phyloP scores from a whole-genome alignment of 1,284 basidiomycete species.

The Kwoniella shivajii region DNA sequence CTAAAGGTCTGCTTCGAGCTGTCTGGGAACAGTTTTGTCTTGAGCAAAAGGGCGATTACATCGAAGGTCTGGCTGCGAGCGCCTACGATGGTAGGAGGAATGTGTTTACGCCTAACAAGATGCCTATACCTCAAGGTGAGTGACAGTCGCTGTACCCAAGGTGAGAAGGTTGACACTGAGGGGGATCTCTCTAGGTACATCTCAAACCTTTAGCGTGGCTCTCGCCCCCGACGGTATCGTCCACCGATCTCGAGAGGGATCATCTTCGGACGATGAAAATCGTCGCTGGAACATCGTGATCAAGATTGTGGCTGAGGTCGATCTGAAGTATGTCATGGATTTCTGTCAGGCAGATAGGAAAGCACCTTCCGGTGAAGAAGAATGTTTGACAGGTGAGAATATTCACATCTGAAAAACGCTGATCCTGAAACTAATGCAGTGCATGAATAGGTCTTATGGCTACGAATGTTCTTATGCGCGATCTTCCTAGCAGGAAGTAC shows the following conservation, averaged over 20 bases:
- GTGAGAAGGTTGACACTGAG: background rate
- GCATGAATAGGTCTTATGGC: conserved; percentile 39
- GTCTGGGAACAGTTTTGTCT: conserved; percentile 38
- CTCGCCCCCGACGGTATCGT: conserved; percentile 38
- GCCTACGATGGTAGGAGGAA: conserved; percentile 48
- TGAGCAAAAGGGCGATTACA: conserved; percentile 31
- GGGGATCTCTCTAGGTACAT: conserved; percentile 2
- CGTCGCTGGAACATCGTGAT: conserved; percentile 39
- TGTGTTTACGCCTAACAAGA: conserved; percentile 39
- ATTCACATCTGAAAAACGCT: background rate
- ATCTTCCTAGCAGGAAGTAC: conserved; percentile 42
- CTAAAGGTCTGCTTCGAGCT: conserved; percentile 30
- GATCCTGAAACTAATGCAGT: conserved; percentile 6
- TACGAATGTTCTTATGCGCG: conserved; percentile 47
- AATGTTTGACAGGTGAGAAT: conserved; percentile 44
- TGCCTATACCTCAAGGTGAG: conserved; percentile 36
- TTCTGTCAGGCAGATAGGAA: conserved; percentile 41
- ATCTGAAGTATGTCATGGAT: conserved; percentile 43
- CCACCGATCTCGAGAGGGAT: conserved; percentile 20
- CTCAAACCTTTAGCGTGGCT: conserved; percentile 29
- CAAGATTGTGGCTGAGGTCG: conserved; percentile 43
- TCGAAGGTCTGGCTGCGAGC: conserved; percentile 22
- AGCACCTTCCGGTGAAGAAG: conserved; percentile 31
- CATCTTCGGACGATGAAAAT: conserved; percentile 40
- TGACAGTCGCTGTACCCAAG: background rate